These are phyloP conservation scores for Vanrija pseudolonga DNA, from an alignment of 1,284 basidiomycete genomes.

Conservation along the genomic window DNA sequence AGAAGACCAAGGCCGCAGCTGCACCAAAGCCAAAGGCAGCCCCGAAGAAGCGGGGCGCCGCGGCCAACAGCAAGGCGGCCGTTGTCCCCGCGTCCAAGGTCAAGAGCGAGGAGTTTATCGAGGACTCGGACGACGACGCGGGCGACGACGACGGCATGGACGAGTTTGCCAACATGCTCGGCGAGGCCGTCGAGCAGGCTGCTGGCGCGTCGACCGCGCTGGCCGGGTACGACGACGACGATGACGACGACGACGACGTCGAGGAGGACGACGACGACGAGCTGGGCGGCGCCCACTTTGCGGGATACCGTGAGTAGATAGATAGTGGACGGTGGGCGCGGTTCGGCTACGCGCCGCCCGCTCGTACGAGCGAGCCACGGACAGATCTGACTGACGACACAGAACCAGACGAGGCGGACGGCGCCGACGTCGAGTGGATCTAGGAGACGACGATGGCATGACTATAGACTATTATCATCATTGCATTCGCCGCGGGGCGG, in stretches of 20 bases:
- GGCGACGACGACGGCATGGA: conserved; percentile 29
- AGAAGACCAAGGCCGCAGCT: conserved; percentile 10
- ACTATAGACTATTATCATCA: background rate
- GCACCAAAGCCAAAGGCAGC: conserved; percentile 12
- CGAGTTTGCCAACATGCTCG: conserved; percentile 42
- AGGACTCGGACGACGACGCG: conserved; percentile 41
- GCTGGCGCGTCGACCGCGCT: conserved; percentile 4
- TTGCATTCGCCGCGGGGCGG: background rate
- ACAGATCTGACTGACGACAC: background rate
- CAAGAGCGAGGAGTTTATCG: conserved; percentile 42
- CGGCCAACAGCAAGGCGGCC: background rate
- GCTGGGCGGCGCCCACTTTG: conserved; percentile 33
- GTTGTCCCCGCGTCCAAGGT: conserved; percentile 23
- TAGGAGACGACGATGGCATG: background rate
- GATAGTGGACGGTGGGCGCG: background rate
- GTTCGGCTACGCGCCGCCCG: background rate
- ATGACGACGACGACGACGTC: conserved; percentile 29
- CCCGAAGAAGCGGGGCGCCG: conserved; percentile 6
- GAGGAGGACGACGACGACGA: conserved; percentile 36
- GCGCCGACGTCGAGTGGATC: conserved; percentile 18
- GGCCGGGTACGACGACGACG: conserved; percentile 24
- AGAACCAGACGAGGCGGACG: background rate
- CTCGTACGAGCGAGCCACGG: background rate
- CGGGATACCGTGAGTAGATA: conserved; percentile 1
- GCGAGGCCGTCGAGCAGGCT: conserved; percentile 31